Percentiles rank a stretch among this genome's conserved stretches.
Evolutionary conservation across 495 filamentous ascomycete genomes (phyloP).

Genomic region (Neurospora sp.): DNA sequence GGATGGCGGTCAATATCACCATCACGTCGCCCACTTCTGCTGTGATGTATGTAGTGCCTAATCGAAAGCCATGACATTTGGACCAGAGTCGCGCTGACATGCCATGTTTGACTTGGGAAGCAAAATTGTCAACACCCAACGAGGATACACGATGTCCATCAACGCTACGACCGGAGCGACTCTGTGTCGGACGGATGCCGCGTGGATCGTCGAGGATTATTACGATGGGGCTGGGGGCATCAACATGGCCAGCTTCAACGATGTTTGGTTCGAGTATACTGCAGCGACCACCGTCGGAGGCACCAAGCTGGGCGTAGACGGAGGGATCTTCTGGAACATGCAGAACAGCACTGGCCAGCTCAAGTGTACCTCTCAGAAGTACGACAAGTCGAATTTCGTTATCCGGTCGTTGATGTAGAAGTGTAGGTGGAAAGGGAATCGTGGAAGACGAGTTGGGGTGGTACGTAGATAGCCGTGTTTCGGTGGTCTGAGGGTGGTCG

Average conservation of each 20-base stretch:
- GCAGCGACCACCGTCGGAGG: slow-evolving; percentile 12
- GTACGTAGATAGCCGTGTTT: background rate
- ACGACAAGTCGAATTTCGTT: slow-evolving; percentile 17
- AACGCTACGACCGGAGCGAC: slow-evolving; percentile 25
- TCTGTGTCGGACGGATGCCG: slow-evolving; percentile 23
- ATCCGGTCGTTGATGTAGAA: slow-evolving; percentile 1
- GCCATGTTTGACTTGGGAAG: background rate
- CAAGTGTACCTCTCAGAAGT: slow-evolving; percentile 14
- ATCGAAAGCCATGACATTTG: background rate
- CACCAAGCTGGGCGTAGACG: slow-evolving; percentile 14
- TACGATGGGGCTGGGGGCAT: slow-evolving; percentile 18
- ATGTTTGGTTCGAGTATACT: slow-evolving; percentile 26
- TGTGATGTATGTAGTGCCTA: slow-evolving; percentile 20
- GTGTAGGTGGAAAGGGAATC: background rate
- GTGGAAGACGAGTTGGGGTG: background rate
- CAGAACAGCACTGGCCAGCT: slow-evolving; percentile 9
- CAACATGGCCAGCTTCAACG: slow-evolving; percentile 22
- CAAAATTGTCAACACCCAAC: slow-evolving; percentile 36
- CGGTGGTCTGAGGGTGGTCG: background rate
- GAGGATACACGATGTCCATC: slow-evolving; percentile 37
- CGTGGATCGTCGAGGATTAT: slow-evolving; percentile 33
- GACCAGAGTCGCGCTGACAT: background rate
- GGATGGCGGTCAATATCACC: slow-evolving; percentile 41
- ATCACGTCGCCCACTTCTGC: slow-evolving; percentile 33
- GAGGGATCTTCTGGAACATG: slow-evolving; percentile 18